phyloP scores from a whole-genome alignment of 1,284 basidiomycete genomes.

The Boletellus dicymbophilus region DNA sequence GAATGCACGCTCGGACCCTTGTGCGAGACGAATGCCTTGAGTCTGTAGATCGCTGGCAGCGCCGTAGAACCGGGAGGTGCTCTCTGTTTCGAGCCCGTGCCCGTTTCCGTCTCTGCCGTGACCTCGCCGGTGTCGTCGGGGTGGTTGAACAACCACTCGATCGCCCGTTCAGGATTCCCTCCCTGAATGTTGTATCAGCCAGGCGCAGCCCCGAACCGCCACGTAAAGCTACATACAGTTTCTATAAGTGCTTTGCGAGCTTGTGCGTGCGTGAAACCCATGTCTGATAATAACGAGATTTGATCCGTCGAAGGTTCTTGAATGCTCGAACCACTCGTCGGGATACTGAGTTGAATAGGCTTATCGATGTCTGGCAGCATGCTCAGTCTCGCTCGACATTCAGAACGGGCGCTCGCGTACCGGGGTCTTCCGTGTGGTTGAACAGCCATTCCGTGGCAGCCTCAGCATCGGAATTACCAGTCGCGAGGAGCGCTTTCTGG shows the following conservation, averaged over 20 bases:
- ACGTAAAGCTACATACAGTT: constrained; percentile 45
- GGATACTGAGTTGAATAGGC: constrained; percentile 55
- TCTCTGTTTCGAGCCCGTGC: neutral
- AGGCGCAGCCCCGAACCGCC: neutral
- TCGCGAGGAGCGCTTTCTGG: constrained; percentile 89
- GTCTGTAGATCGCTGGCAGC: constrained; percentile 76
- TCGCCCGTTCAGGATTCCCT: constrained; percentile 80
- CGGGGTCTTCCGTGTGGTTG: constrained; percentile 92
- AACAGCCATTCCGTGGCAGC: constrained; percentile 97
- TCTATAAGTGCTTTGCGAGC: constrained; percentile 88
- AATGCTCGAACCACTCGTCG: constrained; percentile 28
- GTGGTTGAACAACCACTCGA: constrained; percentile 98
- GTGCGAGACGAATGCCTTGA: constrained; percentile 96
- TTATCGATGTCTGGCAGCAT: constrained; percentile 77
- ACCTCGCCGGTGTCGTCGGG: constrained; percentile 86
- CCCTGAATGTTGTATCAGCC: constrained; percentile 41
- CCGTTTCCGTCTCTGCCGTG: constrained; percentile 17
- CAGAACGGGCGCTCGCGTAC: constrained; percentile 39
- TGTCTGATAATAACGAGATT: constrained; percentile 78
- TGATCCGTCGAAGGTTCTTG: constrained; percentile 69
- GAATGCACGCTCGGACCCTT: constrained; percentile 95
- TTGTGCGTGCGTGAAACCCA: constrained; percentile 90
- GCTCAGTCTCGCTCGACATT: neutral
- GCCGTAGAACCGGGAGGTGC: constrained; percentile 13
- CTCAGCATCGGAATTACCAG: constrained; percentile 79